Evolutionary conservation across 169 alveolate species (phyloP), one percentile per base, ranked within the genome.

Genomic region (Plasmodium cynomolgi): DNA sequence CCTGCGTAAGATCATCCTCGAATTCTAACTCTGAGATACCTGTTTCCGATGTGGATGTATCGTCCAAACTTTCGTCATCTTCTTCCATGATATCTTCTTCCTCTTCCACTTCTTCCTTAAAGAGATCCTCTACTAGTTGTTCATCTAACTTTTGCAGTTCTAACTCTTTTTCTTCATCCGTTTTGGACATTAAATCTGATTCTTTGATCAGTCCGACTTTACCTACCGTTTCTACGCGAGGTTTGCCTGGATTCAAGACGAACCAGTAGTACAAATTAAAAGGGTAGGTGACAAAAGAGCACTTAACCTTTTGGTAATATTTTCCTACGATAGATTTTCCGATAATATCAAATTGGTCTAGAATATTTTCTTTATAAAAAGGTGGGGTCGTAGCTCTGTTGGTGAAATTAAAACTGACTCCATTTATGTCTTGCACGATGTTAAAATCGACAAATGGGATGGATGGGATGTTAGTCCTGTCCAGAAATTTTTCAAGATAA

Each of bases 261-360:
- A 91, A 9, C 95, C 95, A 91, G 77, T 91, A 91, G 39, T 82
- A 82, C 39, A 91, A 83, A 72, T 71, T 50, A 54, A 54, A 72
- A 6, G 95, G 95, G 68, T 72, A 91, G 20, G 23, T 81, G 20
- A 91, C 58, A 91, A 91, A 91, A 6, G 91, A 82, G 41, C 95
- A 91, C 84, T 91, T 75, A 23, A 91, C 84, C 75, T 82, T 82
- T 33, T 91, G 47, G 77, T 44, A 41, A 79, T 81, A 91, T 33
- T 71, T 54, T 31, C 79, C 39, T 71, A 62, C 29, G 8, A 91
- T 44, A 72, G 95, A 81, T 82, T 68, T 83, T 72, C 91, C 95
- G 39, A 91, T 75, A n/a, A 81, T 71, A 29, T 71, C 23, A 74
- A 91, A 91, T 73, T 81, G 92, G 83, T 91, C 92, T 11, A 91